Conservation (phyloP, 345 rosid genomes). For the Psidium friedrichsthalianum region DNA sequence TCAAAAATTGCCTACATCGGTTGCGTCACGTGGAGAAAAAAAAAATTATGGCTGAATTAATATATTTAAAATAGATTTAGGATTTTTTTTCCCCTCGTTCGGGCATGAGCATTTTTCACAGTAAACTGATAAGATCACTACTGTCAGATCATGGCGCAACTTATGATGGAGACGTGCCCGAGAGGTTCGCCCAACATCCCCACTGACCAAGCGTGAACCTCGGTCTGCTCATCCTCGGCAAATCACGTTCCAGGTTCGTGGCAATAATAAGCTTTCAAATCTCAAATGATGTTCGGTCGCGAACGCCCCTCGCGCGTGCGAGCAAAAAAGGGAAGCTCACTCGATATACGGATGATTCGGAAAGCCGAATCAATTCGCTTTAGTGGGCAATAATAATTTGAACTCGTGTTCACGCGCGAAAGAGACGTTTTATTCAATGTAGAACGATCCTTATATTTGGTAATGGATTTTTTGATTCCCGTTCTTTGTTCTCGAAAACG, state of each 20-base stretch:
- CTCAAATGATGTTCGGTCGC: background rate
- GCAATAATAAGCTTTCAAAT: background rate
- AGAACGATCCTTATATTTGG: too few relatives aligned
- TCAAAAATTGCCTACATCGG: too few relatives aligned
- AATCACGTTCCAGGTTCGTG: background rate
- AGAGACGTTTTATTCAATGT: background rate
- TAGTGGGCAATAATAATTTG: too few relatives aligned
- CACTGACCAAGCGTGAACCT: background rate
- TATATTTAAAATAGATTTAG: too few relatives aligned
- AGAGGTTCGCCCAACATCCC: background rate
- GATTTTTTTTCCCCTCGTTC: too few relatives aligned
- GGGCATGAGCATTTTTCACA: background rate
- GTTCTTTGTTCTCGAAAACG: too few relatives aligned
- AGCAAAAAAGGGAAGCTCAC: background rate
- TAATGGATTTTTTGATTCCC: too few relatives aligned
- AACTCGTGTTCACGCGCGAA: background rate
- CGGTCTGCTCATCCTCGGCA: background rate
- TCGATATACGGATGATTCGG: too few relatives aligned
- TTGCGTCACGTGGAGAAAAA: too few relatives aligned
- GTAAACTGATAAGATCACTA: background rate
- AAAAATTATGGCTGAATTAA: too few relatives aligned
- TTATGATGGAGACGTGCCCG: background rate
- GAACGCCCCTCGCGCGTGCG: too few relatives aligned
- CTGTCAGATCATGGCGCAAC: background rate
- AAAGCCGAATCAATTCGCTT: too few relatives aligned